These are phyloP conservation scores for Adansonia gregorii DNA, from an alignment of 441 rosid genomes.

Conservation along the genomic window DNA sequence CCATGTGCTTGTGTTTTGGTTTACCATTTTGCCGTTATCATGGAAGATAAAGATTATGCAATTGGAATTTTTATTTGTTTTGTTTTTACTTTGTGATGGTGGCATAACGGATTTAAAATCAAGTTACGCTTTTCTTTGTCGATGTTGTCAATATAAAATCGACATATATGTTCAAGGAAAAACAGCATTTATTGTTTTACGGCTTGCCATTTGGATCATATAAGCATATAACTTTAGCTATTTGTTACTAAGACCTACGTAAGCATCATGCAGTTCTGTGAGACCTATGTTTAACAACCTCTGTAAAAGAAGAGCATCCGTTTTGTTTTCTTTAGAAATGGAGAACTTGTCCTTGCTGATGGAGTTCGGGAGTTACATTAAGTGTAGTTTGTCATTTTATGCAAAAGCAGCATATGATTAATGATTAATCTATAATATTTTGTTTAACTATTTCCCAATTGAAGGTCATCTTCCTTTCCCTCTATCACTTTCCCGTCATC, in stretches of 20 bases:
- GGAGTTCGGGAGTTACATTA: not conserved
- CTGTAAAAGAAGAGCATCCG: not conserved
- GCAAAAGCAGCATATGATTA: not conserved
- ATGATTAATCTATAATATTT: not conserved
- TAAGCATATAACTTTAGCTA: not conserved
- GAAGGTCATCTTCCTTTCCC: slow-evolving; percentile 9
- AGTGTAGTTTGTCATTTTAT: not conserved
- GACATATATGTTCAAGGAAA: not conserved
- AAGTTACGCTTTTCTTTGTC: not conserved
- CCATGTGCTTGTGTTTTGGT: not conserved
- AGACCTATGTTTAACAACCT: not conserved
- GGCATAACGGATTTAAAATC: not conserved
- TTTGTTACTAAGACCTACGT: not conserved
- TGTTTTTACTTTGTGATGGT: not conserved
- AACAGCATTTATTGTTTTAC: not conserved
- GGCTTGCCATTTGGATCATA: not conserved
- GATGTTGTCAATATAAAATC: not conserved
- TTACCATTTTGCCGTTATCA: not conserved
- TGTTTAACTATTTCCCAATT: not conserved
- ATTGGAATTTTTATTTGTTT: not conserved
- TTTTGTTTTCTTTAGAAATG: not conserved
- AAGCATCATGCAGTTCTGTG: not conserved
- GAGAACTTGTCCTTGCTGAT: slow-evolving; percentile 3
- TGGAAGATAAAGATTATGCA: not conserved
- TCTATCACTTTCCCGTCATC: not conserved